Base-by-base conservation (phyloP, 805 yeast genomes). In the Candida argentea region DNA sequence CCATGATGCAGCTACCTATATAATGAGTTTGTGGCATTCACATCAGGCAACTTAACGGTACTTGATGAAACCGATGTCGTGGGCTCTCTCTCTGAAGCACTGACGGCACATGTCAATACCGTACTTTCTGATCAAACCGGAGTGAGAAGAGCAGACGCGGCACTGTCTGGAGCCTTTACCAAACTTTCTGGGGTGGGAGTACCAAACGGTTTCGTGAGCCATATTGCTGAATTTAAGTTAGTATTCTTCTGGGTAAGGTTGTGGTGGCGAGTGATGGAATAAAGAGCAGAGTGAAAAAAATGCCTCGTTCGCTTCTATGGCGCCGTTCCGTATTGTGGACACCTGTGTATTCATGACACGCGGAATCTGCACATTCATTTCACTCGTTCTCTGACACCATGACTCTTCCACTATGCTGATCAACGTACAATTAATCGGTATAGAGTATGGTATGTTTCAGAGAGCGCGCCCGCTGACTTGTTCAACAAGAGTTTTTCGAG, bases 191-290 rank as follows among this genome's bases (percentile, higher is more conserved):
- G 99, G 98, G 94, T 91, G 98, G 67, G 97, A 87, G 80, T 70
- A 91, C 99, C 99, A 91, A 79, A 89, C 94, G 86, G 85, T 80
- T 80, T 85, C 95, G 95, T 87, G 97, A 81, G 96, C 95, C 97
- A 87, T 87, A 40, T 71, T 82, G 75, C 69, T 62, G 50, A 31
- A 42, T 7, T 18, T 7, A 27, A 29, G 65, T 60, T 58, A 60
- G 65, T 60, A 52, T 24, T 22, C 16, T 17, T 15, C 25, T 18
- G n/a, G n/a, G n/a, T n/a, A n/a, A n/a, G n/a, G n/a, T n/a, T n/a
- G n/a, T n/a, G 14, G 10, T 19, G n/a, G n/a, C n/a, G n/a, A n/a
- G n/a, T n/a, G n/a, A n/a, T n/a, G n/a, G n/a, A n/a, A n/a, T n/a
- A n/a, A n/a, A n/a, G n/a, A n/a, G n/a, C n/a, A n/a, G n/a, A n/a